These are phyloP conservation scores for Apophysomyces elegans DNA, from an alignment of 371 early-diverging fungal genomes.

Conservation along the genomic window DNA sequence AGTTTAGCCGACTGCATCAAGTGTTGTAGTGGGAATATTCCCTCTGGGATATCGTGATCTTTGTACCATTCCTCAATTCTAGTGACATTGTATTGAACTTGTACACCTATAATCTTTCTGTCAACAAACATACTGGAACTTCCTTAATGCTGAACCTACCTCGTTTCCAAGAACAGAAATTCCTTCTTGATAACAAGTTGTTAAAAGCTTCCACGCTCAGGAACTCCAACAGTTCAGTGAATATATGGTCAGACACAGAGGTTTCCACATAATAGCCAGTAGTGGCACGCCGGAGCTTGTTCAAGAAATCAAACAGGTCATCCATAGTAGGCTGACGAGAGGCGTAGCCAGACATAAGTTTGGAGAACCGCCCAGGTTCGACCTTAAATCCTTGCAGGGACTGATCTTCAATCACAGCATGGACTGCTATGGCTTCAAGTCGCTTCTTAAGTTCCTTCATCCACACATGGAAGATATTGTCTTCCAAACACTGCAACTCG, in stretches of 20 bases:
- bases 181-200: slow-evolving; percentile 89
- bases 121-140: neutral
- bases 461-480: slow-evolving; percentile 80
- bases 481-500: slow-evolving; percentile 70
- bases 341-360: slow-evolving; percentile 69
- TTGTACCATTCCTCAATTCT: slow-evolving; percentile 96
- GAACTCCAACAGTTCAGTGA: slow-evolving; percentile 87
- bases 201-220: slow-evolving; percentile 95
- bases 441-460: slow-evolving; percentile 94
- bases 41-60: slow-evolving; percentile 82
- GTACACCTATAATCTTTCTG: slow-evolving; percentile 57
- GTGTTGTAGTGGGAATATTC: slow-evolving; percentile 84
- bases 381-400: slow-evolving; percentile 90
- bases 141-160: slow-evolving; percentile 37
- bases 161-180: slow-evolving; percentile 89
- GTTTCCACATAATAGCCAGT: slow-evolving; percentile 94
- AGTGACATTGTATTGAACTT: slow-evolving; percentile 95
- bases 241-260: slow-evolving; percentile 76
- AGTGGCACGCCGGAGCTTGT: slow-evolving; percentile 91
- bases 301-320: slow-evolving; percentile 87
- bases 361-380: slow-evolving; percentile 83
- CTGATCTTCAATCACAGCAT: slow-evolving; percentile 94
- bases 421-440: slow-evolving; percentile 88
- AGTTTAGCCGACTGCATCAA: slow-evolving; percentile 92
- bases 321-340: slow-evolving; percentile 87